A percentile compares a stretch with the other conserved stretches of the same genome.
phyloP scores from a whole-genome alignment of 2,329 filamentous ascomycete genomes.

The Beauveria sp. region DNA sequence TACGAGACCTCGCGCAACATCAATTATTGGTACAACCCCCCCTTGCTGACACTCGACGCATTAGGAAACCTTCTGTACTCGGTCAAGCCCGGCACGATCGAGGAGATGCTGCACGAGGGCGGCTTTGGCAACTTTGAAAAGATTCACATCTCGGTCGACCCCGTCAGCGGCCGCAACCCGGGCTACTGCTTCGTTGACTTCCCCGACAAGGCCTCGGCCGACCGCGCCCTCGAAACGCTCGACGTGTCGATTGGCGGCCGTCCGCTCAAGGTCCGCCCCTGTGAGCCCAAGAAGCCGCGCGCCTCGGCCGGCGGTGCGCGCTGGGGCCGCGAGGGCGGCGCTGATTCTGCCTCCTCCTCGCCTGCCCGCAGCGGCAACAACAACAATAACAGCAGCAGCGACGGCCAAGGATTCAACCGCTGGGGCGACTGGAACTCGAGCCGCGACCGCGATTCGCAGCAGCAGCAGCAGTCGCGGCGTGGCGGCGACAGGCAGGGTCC shows the following conservation, averaged over 20 bases:
- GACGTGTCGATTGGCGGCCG: constrained; percentile 49
- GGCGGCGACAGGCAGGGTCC: constrained; percentile 20
- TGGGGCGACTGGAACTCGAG: constrained; percentile 37
- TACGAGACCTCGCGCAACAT: constrained; percentile 2
- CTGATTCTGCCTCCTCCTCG: constrained; percentile 10
- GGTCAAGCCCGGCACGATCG: constrained; percentile 48
- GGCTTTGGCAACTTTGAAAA: constrained; percentile 45
- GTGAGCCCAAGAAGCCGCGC: constrained; percentile 43
- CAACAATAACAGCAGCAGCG: background rate
- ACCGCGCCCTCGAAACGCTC: constrained; percentile 48
- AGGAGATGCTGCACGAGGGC: constrained; percentile 43
- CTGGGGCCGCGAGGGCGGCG: constrained; percentile 13
- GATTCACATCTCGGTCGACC: constrained; percentile 62
- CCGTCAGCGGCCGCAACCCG: constrained; percentile 61
- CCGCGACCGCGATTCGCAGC: background rate
- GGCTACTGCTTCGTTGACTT: constrained; percentile 72
- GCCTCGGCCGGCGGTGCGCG: constrained; percentile 10
- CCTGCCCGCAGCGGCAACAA: background rate
- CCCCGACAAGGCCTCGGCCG: constrained; percentile 45
- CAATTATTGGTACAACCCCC: background rate
- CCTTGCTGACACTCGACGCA: background rate
- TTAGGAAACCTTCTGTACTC: constrained; percentile 49
- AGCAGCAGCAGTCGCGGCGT: constrained; percentile 10
- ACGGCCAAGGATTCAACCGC: constrained; percentile 25
- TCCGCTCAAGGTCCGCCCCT: constrained; percentile 56